Base-by-base conservation (phyloP, 1,139 yeast species). In the Candida glucosophila region DNA sequence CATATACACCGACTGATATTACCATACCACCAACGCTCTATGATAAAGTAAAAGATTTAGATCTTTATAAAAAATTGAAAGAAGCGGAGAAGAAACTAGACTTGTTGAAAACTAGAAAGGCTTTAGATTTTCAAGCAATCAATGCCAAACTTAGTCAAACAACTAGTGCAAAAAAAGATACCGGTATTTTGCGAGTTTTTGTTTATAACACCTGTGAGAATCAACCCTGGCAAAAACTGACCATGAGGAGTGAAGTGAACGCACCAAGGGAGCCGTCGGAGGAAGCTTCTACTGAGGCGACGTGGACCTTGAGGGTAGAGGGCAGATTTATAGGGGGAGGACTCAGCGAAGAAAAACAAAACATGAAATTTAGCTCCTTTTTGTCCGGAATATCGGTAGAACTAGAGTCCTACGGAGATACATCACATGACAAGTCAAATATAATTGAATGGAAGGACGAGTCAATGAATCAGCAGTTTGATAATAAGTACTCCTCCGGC, bases 281-380 rank as follows among this genome's bases (percentile, higher is more conserved):
- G n/a, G n/a, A n/a, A n/a, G n/a, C n/a, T n/a, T 40, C 47, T 5
- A 29, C 40, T 6, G 21, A 19, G 8, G 12, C 21, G 7, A n/a
- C 21, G 12, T 90, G 96, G 96, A 81, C 92, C 1, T 62, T 90
- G 39, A 67, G 94, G 30, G 72, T 90, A 13, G 97, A 90, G 52
- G 98, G 98, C 6, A 64, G 86, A 29, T 57, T 83, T 18, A 58
- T 88, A 20, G n/a, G n/a, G n/a, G n/a, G n/a, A n/a, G n/a, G n/a
- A n/a, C n/a, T n/a, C n/a, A 39, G 52, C 27, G 58, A 56, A 27
- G 32, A 35, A 13, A 38, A 34, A 14, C 22, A 29, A 23, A 29
- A 22, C n/a, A 35, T 38, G 15, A 33, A 79, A 43, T 85, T 90
- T 52, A 79, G 92, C 33, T 67, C 88, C 6, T 83, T 83, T 40